Base-by-base conservation (phyloP, 2,329 filamentous ascomycete genomes). In the Zalaria sp. region DNA sequence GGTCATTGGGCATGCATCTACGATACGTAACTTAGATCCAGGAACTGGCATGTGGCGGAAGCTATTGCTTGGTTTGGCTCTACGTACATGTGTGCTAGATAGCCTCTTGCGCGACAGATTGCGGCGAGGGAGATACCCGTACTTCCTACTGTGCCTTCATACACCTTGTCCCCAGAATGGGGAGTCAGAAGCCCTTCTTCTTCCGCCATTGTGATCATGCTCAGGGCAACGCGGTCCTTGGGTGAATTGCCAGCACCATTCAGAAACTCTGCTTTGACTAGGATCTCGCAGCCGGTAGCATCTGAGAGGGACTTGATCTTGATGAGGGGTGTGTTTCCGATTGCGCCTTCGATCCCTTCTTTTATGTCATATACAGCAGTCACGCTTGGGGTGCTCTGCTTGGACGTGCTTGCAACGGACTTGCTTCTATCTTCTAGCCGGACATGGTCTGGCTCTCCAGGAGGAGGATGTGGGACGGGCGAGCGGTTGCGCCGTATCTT, bases 81-180 rank as follows among this genome's bases (percentile, higher is more conserved):
- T 50, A 56, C 68, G 50, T 63, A 77, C 72, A 98, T 96, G 62
- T 96, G 84, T 28, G 87, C 87, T 49, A 81, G 75, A 66, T 96
- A 96, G 29, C 91, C 91, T 60, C 79, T 75, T 25, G 91, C 88
- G 51, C 88, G 75, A 39, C 86, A 88, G 39, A 98, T 76, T 1
- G 84, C 84, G 3, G 91, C 91, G 6, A 98, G 72, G 10, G 88
- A 95, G 53, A 98, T 96, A 25, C 91, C 91, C 0, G 91, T 98
- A 57, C 85, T 93, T 45, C 91, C 91, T 10, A 94, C 88, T 1
- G 91, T 98, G 49, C 91, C 91, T 66, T 98, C 91, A 62, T 96
- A 98, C 54, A 98, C 87, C 35, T 84, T 93, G 60, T 98, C 91
- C 46, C 89, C 89, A 25, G 82, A 79, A 50, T 82, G 70, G 0